Base-by-base conservation (phyloP, 305 asterid species). In the Fraxinus sp. region DNA sequence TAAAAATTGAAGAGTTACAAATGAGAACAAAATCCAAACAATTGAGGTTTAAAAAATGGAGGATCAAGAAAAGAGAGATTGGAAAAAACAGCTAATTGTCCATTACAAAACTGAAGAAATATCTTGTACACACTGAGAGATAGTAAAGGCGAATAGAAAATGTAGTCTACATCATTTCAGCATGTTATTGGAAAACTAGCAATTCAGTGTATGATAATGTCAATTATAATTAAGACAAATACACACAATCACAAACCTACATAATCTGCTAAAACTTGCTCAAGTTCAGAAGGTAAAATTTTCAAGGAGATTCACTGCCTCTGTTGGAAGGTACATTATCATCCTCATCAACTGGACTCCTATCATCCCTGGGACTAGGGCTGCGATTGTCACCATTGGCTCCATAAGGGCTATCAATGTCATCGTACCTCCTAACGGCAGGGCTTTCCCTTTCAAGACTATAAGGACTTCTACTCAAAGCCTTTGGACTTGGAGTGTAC, bases 291-390 rank as follows among this genome's bases (percentile, higher is more conserved):
- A 26, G 37, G n/a, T 24, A 66, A 66, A 66, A 26, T 66, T 46
- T 18, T 85, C 84, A 92, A 77, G 96, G 91, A 59, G 92, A 92
- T 82, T 86, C 89, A 64, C 94, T 89, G 84, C 89, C 91, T 49
- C 93, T 76, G 8, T 92, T 92, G 2, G 90, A 87, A 32, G 85
- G 89, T 9, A 55, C 88, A 13, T 88, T 91, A 16, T 87, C 90
- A 57, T 83, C 97, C 22, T 91, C 94, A 55, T 87, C 94, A 75
- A 85, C 88, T 2, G 91, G 95, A 90, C 90, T 92, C 88, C 92
- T 84, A 79, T 80, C 97, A 26, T 89, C 90, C 81, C 83, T 84
- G 0, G 95, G 94, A 83, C 93, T 94, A 1, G 92, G 90, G 86
- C 97, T 92, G 76, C 86, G 89, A 76, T 90, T 87, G 32, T 83